Percentiles rank a stretch among this genome's conserved stretches.
These are phyloP conservation scores for Pisolithus tinctorius DNA, from an alignment of 768 basidiomycete species.

Conservation along the genomic window DNA sequence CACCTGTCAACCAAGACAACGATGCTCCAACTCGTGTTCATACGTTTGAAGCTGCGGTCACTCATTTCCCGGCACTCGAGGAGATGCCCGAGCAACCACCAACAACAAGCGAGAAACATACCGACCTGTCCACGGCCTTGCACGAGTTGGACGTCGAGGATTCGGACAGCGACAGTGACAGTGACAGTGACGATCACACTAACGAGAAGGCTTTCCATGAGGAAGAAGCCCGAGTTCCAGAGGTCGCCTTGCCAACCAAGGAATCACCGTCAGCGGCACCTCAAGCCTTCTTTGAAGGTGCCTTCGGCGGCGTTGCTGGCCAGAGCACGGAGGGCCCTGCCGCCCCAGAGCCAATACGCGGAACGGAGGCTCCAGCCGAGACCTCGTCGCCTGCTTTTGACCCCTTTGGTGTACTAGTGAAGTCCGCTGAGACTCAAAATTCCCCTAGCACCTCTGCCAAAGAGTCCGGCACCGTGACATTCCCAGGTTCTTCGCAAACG, in stretches of 20 bases:
- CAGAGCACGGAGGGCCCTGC: slow-evolving; percentile 21
- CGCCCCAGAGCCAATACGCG: slow-evolving; percentile 9
- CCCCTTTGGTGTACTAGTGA: slow-evolving; percentile 33
- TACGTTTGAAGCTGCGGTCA: slow-evolving; percentile 21
- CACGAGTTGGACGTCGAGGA: slow-evolving; percentile 55
- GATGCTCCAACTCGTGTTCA: slow-evolving; percentile 10
- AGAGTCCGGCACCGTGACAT: slow-evolving; percentile 53
- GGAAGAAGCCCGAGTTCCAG: slow-evolving; percentile 13
- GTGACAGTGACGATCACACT: slow-evolving; percentile 39
- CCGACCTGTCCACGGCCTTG: slow-evolving; percentile 46
- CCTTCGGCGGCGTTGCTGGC: slow-evolving; percentile 41
- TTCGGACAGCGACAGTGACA: slow-evolving; percentile 48
- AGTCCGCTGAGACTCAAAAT: slow-evolving; percentile 18
- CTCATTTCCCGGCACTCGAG: slow-evolving; percentile 35
- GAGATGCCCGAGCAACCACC: slow-evolving; percentile 12
- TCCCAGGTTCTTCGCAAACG: slow-evolving; percentile 27
- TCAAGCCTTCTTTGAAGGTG: slow-evolving; percentile 45
- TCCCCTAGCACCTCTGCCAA: slow-evolving; percentile 65
- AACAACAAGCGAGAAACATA: slow-evolving; percentile 28
- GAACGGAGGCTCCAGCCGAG: slow-evolving; percentile 11
- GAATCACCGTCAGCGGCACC: slow-evolving; percentile 2
- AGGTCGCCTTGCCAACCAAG: slow-evolving; percentile 11
- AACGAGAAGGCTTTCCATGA: slow-evolving; percentile 21
- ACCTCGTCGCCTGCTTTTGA: slow-evolving; percentile 25
- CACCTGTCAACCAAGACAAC: slow-evolving; percentile 14